Evolutionary conservation across 1,284 basidiomycete genomes (phyloP).

Genomic region (Megacollybia platyphylla): DNA sequence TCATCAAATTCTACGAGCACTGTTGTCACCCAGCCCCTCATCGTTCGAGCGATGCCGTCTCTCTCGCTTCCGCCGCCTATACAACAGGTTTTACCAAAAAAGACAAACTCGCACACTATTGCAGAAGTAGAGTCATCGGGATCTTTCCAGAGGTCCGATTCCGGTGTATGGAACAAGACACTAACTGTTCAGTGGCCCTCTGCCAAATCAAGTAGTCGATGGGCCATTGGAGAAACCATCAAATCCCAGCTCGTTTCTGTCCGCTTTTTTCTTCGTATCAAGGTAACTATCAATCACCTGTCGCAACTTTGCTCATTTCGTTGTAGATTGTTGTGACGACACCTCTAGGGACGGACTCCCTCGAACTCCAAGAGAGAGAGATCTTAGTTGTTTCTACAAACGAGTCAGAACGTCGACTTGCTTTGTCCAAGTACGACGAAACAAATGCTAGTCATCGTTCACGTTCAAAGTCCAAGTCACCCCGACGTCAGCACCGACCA

Average conservation of each 20-base stretch:
- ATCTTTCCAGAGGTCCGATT: slow-evolving; percentile 36
- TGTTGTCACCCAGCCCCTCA: slow-evolving; percentile 9
- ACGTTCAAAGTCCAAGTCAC: slow-evolving; percentile 51
- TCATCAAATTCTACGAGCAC: slow-evolving; percentile 17
- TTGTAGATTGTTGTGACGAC: slow-evolving; percentile 46
- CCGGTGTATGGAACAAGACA: slow-evolving; percentile 49
- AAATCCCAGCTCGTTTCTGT: slow-evolving; percentile 53
- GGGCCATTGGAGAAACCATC: slow-evolving; percentile 68
- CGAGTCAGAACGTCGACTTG: slow-evolving; percentile 52
- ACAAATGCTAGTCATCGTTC: slow-evolving; percentile 15
- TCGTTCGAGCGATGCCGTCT: slow-evolving; percentile 15
- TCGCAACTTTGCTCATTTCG: slow-evolving; percentile 4
- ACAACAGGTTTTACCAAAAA: slow-evolving; percentile 19
- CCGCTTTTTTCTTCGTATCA: slow-evolving; percentile 56
- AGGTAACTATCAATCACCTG: slow-evolving; percentile 27
- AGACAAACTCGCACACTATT: slow-evolving; percentile 36
- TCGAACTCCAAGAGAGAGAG: slow-evolving; percentile 60
- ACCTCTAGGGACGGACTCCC: slow-evolving; percentile 38
- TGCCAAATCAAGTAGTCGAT: slow-evolving; percentile 50
- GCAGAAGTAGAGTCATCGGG: slow-evolving; percentile 45
- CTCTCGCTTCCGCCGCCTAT: slow-evolving; percentile 8
- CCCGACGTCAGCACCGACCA: slow-evolving; percentile 24
- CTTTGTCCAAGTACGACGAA: slow-evolving; percentile 49
- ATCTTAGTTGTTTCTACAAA: slow-evolving; percentile 54
- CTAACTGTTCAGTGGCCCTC: slow-evolving; percentile 63